Conservation (phyloP, 140 eudicot genomes). For the Cichorium intybus region DNA sequence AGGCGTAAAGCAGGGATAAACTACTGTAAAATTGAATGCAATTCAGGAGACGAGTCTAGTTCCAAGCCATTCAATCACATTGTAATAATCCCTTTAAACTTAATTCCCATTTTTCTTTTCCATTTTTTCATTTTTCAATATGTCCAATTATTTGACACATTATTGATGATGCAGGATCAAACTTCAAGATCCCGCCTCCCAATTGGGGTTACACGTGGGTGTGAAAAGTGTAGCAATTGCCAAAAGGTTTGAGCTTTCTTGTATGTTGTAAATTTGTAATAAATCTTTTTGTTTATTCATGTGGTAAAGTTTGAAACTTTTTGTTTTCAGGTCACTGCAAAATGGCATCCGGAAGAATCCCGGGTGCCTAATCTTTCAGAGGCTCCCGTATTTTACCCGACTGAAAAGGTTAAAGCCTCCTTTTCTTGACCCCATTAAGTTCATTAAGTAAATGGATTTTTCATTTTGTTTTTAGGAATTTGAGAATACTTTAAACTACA, state of each 20-base stretch:
- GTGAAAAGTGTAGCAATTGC: slow-evolving; percentile 58
- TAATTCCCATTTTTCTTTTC: neutral
- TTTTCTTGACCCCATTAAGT: no score
- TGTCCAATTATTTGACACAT: neutral
- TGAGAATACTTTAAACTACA: slow-evolving; percentile 66
- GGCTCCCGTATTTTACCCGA: slow-evolving; percentile 88
- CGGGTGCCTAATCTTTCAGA: slow-evolving; percentile 65
- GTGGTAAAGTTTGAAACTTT: slow-evolving; percentile 9
- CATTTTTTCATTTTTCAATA: neutral
- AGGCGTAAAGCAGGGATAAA: slow-evolving; percentile 59
- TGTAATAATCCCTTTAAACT: slow-evolving; percentile 22
- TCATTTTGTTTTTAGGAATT: slow-evolving; percentile 56
- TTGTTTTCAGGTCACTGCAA: slow-evolving; percentile 66
- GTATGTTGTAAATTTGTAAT: neutral
- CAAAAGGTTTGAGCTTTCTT: slow-evolving; percentile 55
- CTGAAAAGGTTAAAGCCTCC: slow-evolving; percentile 89
- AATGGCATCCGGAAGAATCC: slow-evolving; percentile 75
- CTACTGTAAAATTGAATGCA: slow-evolving; percentile 39
- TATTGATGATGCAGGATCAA: slow-evolving; percentile 36
- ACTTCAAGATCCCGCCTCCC: slow-evolving; percentile 45
- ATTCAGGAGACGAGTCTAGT: slow-evolving; percentile 51
- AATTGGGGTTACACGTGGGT: slow-evolving; percentile 72
- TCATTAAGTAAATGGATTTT: neutral
- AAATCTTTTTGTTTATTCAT: slow-evolving; percentile 3
- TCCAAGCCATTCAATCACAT: slow-evolving; percentile 45